Conservation (phyloP, 2,329 filamentous ascomycete species). For the Colletotrichum trifolii region DNA sequence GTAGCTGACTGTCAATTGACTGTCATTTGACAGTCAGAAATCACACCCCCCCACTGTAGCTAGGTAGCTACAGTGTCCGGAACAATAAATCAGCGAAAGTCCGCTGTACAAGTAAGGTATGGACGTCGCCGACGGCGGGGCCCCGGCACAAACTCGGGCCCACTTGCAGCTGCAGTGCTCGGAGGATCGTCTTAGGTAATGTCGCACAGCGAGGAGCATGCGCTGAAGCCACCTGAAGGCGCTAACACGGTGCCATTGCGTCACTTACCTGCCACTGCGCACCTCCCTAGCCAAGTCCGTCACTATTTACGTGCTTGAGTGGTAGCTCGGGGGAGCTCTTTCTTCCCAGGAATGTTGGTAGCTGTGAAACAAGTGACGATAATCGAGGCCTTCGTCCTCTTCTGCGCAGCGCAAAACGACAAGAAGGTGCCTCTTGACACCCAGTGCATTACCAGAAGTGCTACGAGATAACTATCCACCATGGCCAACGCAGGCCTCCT, state of each 20-base stretch:
- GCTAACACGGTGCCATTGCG: constrained; percentile 13
- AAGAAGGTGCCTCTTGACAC: neutral
- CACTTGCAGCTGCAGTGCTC: too few species aligned
- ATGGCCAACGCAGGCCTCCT: constrained; percentile 70
- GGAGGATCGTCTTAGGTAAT: too few species aligned
- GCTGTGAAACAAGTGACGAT: constrained; percentile 30
- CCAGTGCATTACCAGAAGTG: neutral
- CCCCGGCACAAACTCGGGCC: too few species aligned
- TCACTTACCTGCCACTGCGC: constrained; percentile 11
- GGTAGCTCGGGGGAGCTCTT: constrained; percentile 23
- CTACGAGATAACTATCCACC: constrained; percentile 6
- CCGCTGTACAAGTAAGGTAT: too few species aligned
- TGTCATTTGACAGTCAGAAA: too few species aligned
- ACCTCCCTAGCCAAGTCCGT: constrained; percentile 6
- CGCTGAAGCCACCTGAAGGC: constrained; percentile 9
- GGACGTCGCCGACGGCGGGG: too few species aligned
- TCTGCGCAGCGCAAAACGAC: constrained; percentile 16
- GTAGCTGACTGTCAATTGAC: too few species aligned
- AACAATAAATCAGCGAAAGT: constrained; percentile 12
- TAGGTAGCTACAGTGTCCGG: neutral
- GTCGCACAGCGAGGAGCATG: too few species aligned
- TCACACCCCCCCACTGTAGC: too few species aligned
- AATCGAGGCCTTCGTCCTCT: constrained; percentile 5
- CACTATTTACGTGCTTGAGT: constrained; percentile 15
- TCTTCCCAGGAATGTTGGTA: constrained; percentile 8